A percentile compares a stretch with the other conserved stretches of the same genome.
These are phyloP conservation scores for Citrus unshiu DNA, from an alignment of 345 rosid genomes.

Conservation along the genomic window DNA sequence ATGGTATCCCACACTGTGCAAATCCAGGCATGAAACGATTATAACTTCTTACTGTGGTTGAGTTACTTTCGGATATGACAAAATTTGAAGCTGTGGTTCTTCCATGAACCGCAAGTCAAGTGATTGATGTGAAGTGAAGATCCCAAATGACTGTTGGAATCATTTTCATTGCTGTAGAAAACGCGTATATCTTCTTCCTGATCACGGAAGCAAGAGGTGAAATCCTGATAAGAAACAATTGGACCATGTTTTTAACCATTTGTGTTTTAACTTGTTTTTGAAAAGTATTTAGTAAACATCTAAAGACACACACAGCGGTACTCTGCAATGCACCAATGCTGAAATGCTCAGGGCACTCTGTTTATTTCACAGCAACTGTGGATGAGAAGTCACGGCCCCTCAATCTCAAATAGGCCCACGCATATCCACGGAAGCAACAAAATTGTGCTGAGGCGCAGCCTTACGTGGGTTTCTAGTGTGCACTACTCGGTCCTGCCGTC, in stretches of 20 bases:
- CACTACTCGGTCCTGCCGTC: constrained; percentile 17
- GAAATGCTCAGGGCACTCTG: too few relatives aligned
- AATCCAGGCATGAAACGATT: not conserved
- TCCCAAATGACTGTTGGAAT: not conserved
- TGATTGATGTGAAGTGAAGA: not conserved
- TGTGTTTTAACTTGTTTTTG: too few relatives aligned
- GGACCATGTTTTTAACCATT: constrained; percentile 13
- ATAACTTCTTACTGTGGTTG: not conserved
- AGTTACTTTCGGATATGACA: not conserved
- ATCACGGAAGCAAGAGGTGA: constrained; percentile 2
- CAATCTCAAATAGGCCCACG: not conserved
- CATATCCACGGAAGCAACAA: not conserved
- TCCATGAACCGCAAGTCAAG: not conserved
- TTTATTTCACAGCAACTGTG: not conserved
- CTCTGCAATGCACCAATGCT: not conserved
- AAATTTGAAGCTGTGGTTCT: not conserved
- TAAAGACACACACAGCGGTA: too few relatives aligned
- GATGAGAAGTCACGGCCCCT: not conserved
- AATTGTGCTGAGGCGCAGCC: constrained; percentile 2
- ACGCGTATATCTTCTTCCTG: not conserved
- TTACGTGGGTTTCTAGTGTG: constrained; percentile 28
- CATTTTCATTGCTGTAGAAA: not conserved
- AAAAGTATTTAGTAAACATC: too few relatives aligned
- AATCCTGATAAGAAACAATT: constrained; percentile 15
- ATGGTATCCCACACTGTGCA: not conserved